phyloP scores from a whole-genome alignment of 2,329 filamentous ascomycete species.

The Diaporthe sp. region DNA sequence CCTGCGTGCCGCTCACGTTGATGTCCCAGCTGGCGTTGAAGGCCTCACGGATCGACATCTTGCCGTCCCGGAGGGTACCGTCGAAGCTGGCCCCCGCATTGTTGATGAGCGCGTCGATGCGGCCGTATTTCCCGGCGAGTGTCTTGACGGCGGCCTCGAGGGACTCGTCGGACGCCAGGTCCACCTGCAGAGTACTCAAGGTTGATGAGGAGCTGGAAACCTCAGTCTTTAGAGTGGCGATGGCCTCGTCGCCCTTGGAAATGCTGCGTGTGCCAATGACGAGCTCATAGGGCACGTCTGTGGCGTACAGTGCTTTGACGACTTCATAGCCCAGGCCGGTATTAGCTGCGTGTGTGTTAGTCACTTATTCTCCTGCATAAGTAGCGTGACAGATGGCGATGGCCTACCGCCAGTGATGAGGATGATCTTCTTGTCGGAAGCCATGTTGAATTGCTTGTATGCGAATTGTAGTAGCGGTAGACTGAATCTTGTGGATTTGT shows the following conservation, averaged over 20 bases:
- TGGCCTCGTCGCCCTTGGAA: slow-evolving; percentile 63
- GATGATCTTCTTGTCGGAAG: slow-evolving; percentile 33
- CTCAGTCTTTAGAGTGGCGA: slow-evolving; percentile 55
- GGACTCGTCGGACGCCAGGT: slow-evolving; percentile 65
- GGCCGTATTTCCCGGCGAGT: slow-evolving; percentile 56
- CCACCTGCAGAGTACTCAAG: slow-evolving; percentile 62
- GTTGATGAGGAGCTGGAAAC: slow-evolving; percentile 54
- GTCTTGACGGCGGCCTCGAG: slow-evolving; percentile 60
- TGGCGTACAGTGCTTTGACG: slow-evolving; percentile 66
- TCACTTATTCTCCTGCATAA: slow-evolving; percentile 43
- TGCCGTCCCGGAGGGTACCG: slow-evolving; percentile 43
- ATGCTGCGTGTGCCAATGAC: slow-evolving; percentile 66
- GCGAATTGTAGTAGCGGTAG: too few species aligned
- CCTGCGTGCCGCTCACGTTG: slow-evolving; percentile 63
- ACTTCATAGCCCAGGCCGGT: slow-evolving; percentile 71
- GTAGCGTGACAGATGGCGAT: too few species aligned
- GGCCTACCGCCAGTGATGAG: slow-evolving; percentile 35
- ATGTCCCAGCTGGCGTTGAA: slow-evolving; percentile 62
- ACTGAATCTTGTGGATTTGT: background rate
- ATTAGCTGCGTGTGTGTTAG: slow-evolving; percentile 65
- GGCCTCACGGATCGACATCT: slow-evolving; percentile 52
- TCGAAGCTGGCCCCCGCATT: slow-evolving; percentile 66
- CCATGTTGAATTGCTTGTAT: background rate
- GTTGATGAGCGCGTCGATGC: slow-evolving; percentile 67
- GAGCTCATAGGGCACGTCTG: slow-evolving; percentile 63